These are phyloP conservation scores for Nectriaceae sp. DNA, from an alignment of 2,329 filamentous ascomycete species.

Conservation along the genomic window DNA sequence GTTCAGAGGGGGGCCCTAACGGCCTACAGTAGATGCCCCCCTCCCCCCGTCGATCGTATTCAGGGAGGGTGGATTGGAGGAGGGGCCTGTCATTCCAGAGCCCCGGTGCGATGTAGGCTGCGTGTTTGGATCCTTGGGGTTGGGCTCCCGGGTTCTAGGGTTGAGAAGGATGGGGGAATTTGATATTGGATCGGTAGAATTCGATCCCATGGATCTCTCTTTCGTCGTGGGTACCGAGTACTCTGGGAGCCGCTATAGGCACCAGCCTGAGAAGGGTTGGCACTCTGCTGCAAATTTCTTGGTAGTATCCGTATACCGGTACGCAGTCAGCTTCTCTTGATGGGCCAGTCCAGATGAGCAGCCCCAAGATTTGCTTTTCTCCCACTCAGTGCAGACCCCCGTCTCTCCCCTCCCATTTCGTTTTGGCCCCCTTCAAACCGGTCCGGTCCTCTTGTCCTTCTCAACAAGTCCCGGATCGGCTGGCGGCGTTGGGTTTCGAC, in stretches of 20 bases:
- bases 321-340: neutral
- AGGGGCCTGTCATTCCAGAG: conserved; percentile 26
- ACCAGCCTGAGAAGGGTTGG: no score
- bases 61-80: neutral
- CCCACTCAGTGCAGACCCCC: neutral
- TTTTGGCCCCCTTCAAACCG: conserved; percentile 1
- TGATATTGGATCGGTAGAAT: conserved; percentile 9
- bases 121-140: neutral
- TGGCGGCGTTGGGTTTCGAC: neutral
- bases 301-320: no score
- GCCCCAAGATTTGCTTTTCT: conserved; percentile 27
- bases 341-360: conserved; percentile 11
- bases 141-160: conserved; percentile 19
- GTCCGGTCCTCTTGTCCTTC: conserved; percentile 8
- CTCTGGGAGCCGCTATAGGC: no score
- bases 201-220: no score
- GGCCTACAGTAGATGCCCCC: no score
- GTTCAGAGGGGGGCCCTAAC: no score
- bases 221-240: no score
- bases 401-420: neutral
- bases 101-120: conserved; percentile 16
- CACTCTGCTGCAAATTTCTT: no score
- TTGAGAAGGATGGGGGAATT: conserved; percentile 15
- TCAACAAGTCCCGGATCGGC: neutral
- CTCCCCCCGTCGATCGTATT: neutral